Evolutionary conservation across 2,329 filamentous ascomycete genomes (phyloP), one percentile per base, ranked within the genome.

Genomic region (Clonostachys rosea): DNA sequence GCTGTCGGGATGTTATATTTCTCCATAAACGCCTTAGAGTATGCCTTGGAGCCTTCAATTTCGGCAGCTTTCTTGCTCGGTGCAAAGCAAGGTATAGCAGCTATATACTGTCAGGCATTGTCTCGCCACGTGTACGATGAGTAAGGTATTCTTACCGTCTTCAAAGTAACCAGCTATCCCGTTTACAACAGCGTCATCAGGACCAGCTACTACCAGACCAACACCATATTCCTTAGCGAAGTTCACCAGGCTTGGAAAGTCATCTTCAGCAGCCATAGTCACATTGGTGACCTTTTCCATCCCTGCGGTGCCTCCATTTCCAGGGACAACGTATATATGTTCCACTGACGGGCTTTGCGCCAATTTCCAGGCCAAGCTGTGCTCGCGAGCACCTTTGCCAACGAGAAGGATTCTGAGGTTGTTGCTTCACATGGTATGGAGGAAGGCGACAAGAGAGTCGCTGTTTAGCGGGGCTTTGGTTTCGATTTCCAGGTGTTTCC

Each of bases 21-120:
- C 58, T 80, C 76, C 87, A 91, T 91, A 59, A 91, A 91, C 58
- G 88, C 83, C 59, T 91, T 91, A 37, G 84, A 83, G 60, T 87
- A 91, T 2, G 85, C 80, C 66, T 91, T 91, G 56, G 83, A 87
- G 39, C 87, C 87, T 61, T 91, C 87, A 76, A 91, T 83, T 36
- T 76, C 73, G 10, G 87, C 86, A 11, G 87, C 87, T 20, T 76
- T 74, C 59, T 83, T 77, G 42, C 77, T 79, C 2, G 87, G 87
- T 0, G 86, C 87, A 58, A 90, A 91, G 55, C 76, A 81, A 48
- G 75, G 72, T 54, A 89, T 83, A 5, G 71, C 73, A 40, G 71
- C 77, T 50, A 30, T 30, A 30, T 10, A 10, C 24, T 16, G 10
- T 13, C 20, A n/a, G 35, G 34, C 39, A 42, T 3, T 24, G 6